Evolutionary conservation across 2,329 filamentous ascomycete species (phyloP), one percentile per base, ranked within the genome.

Genomic region (Rutstroemia sp.): DNA sequence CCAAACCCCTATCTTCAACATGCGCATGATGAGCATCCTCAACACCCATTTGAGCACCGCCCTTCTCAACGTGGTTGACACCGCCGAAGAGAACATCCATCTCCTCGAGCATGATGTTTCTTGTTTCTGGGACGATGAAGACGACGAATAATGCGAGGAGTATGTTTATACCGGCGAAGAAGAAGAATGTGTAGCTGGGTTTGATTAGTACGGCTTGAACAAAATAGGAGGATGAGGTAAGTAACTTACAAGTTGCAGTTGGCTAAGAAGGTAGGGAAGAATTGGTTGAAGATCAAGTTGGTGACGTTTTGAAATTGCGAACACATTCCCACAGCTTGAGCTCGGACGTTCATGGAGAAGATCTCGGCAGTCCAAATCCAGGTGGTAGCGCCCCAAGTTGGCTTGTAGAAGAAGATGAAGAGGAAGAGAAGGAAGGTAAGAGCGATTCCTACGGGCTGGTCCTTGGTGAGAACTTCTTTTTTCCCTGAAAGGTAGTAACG

Each of bases 351-450:
- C 80, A 86, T 85, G 54, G 78, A 82, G 74, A 87, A 87, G 59
- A 88, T 74, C 63, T 87, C 85, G 4, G 82, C 78, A 0, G 85
- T 87, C 80, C 81, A 87, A 67, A 87, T 87, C 84, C 85, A 88
- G 18, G 82, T 80, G 4, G 83, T 86, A 2, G 83, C 83, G 51
- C 83, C 83, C 82, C 83, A 87, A 1, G 82, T 85, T 5, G 84
- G 84, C 67, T 87, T 88, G 72, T 87, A 83, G 72, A 84, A 83
- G 71, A 83, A 78, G 45, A 83, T 82, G 63, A 86, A 86, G 14
- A 86, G 70, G 74, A 87, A 87, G 14, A 87, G 73, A 62, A 87
- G 71, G 70, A 86, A 83, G 1, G 87, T 83, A 57, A 87, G 86
- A n/a, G 79, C 74, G 60, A 87, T 86, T 30, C 82, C 85, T 4